Percentiles rank a stretch among this genome's conserved stretches.
Conservation (phyloP, 345 rosid species). For the Noccaea caerulescens region DNA sequence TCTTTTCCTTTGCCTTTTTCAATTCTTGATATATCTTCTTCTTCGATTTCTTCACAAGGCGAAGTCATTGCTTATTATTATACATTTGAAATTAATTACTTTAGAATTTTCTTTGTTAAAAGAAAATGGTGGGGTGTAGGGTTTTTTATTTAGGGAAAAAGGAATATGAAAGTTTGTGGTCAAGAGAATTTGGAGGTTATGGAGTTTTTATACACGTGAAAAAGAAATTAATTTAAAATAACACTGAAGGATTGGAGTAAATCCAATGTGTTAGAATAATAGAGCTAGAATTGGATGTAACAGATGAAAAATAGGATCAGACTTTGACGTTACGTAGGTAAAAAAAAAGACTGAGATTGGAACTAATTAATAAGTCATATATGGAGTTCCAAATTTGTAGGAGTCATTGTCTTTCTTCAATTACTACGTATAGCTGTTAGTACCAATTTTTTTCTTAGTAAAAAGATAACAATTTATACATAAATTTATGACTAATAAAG, state of each 20-base stretch:
- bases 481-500: too few species aligned
- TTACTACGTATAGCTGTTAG: neutral
- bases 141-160: neutral
- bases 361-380: conserved; percentile 34
- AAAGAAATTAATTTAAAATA: neutral
- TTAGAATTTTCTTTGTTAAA: too few species aligned
- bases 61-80: conserved; percentile 9
- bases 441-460: neutral
- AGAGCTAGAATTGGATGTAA: neutral
- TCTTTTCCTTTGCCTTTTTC: conserved; percentile 29
- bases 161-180: neutral
- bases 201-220: neutral
- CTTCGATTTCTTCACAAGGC: conserved; percentile 17
- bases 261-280: neutral
- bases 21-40: conserved; percentile 34
- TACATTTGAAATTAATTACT: too few species aligned
- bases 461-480: neutral
- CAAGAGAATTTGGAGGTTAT: neutral
- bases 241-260: neutral
- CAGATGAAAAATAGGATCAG: neutral
- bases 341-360: conserved; percentile 10
- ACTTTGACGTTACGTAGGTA: neutral
- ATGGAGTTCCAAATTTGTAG: conserved; percentile 47
- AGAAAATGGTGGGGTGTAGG: neutral
- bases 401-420: conserved; percentile 29